A percentile compares a stretch with the other conserved stretches of the same genome.
Evolutionary conservation across 1,284 basidiomycete genomes (phyloP).

Genomic region (Cutaneotrichosporon cutaneum): DNA sequence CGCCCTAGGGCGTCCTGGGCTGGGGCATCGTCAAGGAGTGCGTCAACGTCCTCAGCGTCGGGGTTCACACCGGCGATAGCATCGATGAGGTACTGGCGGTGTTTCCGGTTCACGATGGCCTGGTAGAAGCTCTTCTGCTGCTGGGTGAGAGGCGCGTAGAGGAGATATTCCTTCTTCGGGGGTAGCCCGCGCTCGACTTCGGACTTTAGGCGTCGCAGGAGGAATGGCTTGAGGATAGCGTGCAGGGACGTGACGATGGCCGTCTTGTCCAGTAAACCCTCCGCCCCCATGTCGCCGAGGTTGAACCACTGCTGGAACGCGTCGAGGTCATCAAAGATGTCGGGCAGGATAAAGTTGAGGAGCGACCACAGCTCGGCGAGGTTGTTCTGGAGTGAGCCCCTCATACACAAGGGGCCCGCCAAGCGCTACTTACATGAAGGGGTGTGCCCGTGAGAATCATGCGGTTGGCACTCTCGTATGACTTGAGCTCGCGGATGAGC

Average conservation of each 20-base stretch:
- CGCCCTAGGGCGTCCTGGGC: constrained; percentile 16
- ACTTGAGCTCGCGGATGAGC: constrained; percentile 87
- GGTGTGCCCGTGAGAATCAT: constrained; percentile 94
- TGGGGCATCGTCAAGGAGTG: constrained; percentile 27
- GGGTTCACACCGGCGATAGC: constrained; percentile 27
- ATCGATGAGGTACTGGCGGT: constrained; percentile 66
- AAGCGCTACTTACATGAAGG: constrained; percentile 65
- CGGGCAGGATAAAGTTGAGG: constrained; percentile 89
- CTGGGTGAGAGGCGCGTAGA: constrained; percentile 83
- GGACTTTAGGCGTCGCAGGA: constrained; percentile 85
- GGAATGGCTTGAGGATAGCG: constrained; percentile 88
- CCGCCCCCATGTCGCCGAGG: constrained; percentile 45
- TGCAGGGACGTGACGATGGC: constrained; percentile 77
- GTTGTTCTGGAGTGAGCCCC: constrained; percentile 67
- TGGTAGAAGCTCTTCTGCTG: constrained; percentile 83
- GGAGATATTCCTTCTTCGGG: constrained; percentile 88
- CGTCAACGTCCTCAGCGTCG: not conserved
- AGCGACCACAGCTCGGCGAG: constrained; percentile 90
- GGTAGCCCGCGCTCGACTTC: constrained; percentile 82
- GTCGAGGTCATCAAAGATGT: constrained; percentile 85
- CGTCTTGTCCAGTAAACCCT: constrained; percentile 58
- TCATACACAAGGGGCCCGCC: not conserved
- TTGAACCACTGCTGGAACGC: constrained; percentile 85
- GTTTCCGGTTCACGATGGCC: constrained; percentile 65
- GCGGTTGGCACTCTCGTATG: constrained; percentile 76